Base-by-base conservation (phyloP, 768 basidiomycete genomes). In the Podaxis sp. region DNA sequence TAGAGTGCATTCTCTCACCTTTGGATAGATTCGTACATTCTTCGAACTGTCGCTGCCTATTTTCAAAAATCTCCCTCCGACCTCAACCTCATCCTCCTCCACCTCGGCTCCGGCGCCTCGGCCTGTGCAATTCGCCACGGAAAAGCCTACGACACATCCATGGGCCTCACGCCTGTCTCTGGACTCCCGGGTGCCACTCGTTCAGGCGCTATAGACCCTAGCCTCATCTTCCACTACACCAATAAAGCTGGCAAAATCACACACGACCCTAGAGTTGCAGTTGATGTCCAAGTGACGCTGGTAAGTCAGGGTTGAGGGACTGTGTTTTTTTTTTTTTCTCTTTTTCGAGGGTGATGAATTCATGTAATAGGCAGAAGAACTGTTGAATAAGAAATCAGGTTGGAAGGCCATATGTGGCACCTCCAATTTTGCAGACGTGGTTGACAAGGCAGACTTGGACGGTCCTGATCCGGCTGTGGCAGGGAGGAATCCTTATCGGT, bases 71-170 rank as follows among this genome's bases (percentile, higher is more conserved):
- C 79, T 1, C 67, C 76, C 18, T 66, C 76, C 11, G 66, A 83
- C 9, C 74, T 88, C 50, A 93, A 88, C 69, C 79, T 95, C 54
- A 92, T 96, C 60, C 79, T 92, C 14, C 78, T 93, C 32, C 95
- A 96, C 71, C 83, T 96, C 58, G 94, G 94, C 4, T 91, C 91
- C n/a, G 95, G 95, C 13, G 94, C 93, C 0, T 92, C 89, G 13
- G 84, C 82, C 13, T 94, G 92, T 71, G 85, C 86, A 16, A 88
- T 96, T 70, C 78, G 79, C 52, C 69, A 77, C 40, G 95, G 95
- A 21, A 74, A 81, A 61, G 91, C 90, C 21, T 78, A 88, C 64
- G 92, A 96, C 72, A 95, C 93, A 1, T 88, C 85, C 38, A 97
- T 97, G 95, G 94, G 93, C 2, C 81, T 97, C 38, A 95, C 95